A percentile compares a stretch with the other conserved stretches of the same genome.
Conservation (phyloP, 441 rosid species). For the Pelargonium fulgidum region DNA sequence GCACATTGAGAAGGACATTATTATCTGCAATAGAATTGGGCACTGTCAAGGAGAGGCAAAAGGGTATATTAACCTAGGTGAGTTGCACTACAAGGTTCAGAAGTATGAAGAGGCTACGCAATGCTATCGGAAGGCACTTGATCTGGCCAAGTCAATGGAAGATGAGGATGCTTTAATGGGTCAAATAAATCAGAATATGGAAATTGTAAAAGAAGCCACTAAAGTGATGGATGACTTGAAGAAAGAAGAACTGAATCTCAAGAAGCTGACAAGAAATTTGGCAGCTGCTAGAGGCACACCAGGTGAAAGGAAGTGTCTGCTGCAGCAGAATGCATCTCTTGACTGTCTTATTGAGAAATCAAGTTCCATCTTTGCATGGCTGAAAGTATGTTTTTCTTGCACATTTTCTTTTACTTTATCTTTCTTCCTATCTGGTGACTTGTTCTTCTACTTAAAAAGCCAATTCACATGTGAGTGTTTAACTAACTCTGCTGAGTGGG, state of each 20-base stretch:
- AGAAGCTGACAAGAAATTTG: slow-evolving; percentile 59
- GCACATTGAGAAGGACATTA: slow-evolving; percentile 75
- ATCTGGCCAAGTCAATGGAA: slow-evolving; percentile 81
- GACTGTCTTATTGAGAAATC: slow-evolving; percentile 86
- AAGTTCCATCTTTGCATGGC: slow-evolving; percentile 64
- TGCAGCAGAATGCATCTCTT: slow-evolving; percentile 53
- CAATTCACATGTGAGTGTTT: not conserved
- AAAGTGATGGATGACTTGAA: slow-evolving; percentile 65
- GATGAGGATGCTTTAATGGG: slow-evolving; percentile 73
- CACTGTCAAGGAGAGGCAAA: slow-evolving; percentile 93
- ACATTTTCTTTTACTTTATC: not conserved
- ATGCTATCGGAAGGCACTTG: slow-evolving; percentile 74
- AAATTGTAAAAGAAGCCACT: slow-evolving; percentile 53
- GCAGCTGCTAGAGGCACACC: slow-evolving; percentile 50
- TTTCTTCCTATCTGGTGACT: not conserved
- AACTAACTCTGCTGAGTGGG: not conserved
- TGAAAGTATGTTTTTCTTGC: slow-evolving; percentile 42
- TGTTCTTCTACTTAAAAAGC: slow-evolving; percentile 7
- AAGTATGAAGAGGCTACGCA: slow-evolving; percentile 65
- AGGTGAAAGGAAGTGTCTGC: slow-evolving; percentile 57
- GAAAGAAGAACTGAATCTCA: slow-evolving; percentile 72
- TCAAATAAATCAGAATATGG: slow-evolving; percentile 62
- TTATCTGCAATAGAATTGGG: slow-evolving; percentile 60
- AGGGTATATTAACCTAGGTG: slow-evolving; percentile 93
- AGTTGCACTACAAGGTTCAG: slow-evolving; percentile 63